phyloP scores from a whole-genome alignment of 179 eudicot species.

The Spergularia azorica region DNA sequence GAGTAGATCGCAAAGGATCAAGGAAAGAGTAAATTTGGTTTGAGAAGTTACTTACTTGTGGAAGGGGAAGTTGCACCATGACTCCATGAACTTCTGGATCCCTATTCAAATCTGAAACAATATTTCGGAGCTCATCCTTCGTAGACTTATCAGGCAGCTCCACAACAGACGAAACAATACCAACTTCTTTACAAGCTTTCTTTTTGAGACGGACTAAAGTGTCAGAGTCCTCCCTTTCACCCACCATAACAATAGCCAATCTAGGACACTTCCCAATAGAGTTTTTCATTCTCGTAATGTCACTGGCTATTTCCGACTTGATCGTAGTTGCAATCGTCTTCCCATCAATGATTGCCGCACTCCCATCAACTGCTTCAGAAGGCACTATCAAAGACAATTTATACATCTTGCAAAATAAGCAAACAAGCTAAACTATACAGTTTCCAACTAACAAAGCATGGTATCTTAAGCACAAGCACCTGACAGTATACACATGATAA shows the following conservation, averaged over 20 bases:
- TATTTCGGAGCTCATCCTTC: conserved; percentile 37
- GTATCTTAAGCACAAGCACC: not conserved
- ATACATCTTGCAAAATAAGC: not conserved
- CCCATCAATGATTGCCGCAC: conserved; percentile 46
- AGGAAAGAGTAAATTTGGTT: conserved; percentile 3
- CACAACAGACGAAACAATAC: conserved; percentile 39
- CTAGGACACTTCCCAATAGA: conserved; percentile 43
- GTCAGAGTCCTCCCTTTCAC: conserved; percentile 39
- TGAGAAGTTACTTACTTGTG: conserved; percentile 43
- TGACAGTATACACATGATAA: fast-evolving
- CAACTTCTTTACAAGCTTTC: conserved; percentile 52
- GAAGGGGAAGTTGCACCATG: conserved; percentile 59
- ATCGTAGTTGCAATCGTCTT: conserved; percentile 44
- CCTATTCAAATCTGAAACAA: conserved; percentile 39
- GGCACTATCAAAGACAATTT: conserved; percentile 1
- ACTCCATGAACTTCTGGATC: conserved; percentile 53
- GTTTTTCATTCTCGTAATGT: conserved; percentile 39
- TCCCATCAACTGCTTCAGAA: conserved; percentile 29
- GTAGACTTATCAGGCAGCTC: conserved; percentile 44
- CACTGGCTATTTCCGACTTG: conserved; percentile 43
- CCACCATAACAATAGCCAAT: conserved; percentile 51
- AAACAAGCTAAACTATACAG: not conserved
- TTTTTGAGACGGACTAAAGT: conserved; percentile 46
- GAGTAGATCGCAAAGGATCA: not conserved
- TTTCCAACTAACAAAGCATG: conserved; percentile 1